A percentile compares a stretch with the other conserved stretches of the same genome.
Evolutionary conservation across 1,284 basidiomycete species (phyloP).

Genomic region (Marasmius oreades): DNA sequence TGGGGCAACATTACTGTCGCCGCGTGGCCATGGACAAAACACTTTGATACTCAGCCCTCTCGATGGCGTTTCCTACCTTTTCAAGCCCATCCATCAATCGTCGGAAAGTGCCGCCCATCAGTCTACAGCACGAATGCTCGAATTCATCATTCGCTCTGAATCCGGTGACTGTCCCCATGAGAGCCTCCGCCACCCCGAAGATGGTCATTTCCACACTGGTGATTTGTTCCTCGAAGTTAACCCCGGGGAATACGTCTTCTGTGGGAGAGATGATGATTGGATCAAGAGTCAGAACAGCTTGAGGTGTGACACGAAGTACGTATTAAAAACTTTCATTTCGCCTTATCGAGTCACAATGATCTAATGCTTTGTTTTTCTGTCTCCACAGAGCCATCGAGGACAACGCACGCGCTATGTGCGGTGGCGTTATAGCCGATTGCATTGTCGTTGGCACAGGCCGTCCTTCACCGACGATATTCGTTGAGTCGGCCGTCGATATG

Average conservation of each 20-base stretch:
- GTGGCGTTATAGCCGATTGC: conserved; percentile 53
- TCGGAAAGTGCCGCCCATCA: conserved; percentile 23
- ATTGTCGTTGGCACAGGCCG: conserved; percentile 65
- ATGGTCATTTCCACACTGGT: conserved; percentile 58
- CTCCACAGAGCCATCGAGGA: conserved; percentile 58
- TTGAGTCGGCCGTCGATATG: conserved; percentile 47
- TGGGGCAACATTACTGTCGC: conserved; percentile 57
- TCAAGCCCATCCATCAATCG: conserved; percentile 45
- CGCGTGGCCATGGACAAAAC: conserved; percentile 40
- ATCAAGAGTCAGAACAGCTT: conserved; percentile 56
- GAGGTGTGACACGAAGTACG: conserved; percentile 54
- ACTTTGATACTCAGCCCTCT: conserved; percentile 47
- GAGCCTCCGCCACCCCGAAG: conserved; percentile 38
- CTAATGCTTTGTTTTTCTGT: not conserved
- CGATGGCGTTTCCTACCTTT: conserved; percentile 56
- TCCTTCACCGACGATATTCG: conserved; percentile 59
- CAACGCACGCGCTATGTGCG: conserved; percentile 53
- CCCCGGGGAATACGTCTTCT: conserved; percentile 47
- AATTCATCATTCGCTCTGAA: conserved; percentile 46
- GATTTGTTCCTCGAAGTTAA: conserved; percentile 51
- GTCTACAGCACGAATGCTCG: conserved; percentile 37
- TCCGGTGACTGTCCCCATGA: conserved; percentile 51
- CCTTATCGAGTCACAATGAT: not conserved
- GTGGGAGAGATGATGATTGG: conserved; percentile 60
- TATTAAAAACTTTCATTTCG: conserved; percentile 1